A percentile compares a stretch with the other conserved stretches of the same genome.
phyloP scores from a whole-genome alignment of 805 yeast species.

The Kluyveromyces siamensis region DNA sequence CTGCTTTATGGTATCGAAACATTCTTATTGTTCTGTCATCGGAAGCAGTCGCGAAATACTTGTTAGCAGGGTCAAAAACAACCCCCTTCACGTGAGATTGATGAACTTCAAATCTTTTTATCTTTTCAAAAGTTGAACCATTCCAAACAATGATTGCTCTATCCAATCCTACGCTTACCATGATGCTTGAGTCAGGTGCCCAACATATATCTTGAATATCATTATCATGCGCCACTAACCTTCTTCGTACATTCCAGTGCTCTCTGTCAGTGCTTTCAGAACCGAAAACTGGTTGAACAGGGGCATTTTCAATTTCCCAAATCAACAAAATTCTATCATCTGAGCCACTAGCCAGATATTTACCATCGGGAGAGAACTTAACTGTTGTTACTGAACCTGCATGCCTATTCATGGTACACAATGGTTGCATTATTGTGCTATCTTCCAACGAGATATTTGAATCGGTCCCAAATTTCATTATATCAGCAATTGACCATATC shows the following conservation, averaged over 20 bases:
- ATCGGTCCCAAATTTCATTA: slow-evolving; percentile 33
- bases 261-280: slow-evolving; percentile 61
- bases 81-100: slow-evolving; percentile 95
- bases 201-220: slow-evolving; percentile 97
- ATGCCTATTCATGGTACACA: slow-evolving; percentile 89
- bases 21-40: slow-evolving; percentile 90
- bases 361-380: slow-evolving; percentile 84
- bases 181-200: slow-evolving; percentile 88
- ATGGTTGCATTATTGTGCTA: slow-evolving; percentile 36
- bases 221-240: slow-evolving; percentile 93
- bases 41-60: slow-evolving; percentile 92
- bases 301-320: slow-evolving; percentile 82
- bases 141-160: slow-evolving; percentile 90
- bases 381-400: slow-evolving; percentile 96
- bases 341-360: slow-evolving; percentile 88
- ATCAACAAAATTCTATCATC: slow-evolving; percentile 87
- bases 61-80: slow-evolving; percentile 96
- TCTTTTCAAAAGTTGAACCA: slow-evolving; percentile 78
- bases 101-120: slow-evolving; percentile 84
- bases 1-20: slow-evolving; percentile 71
- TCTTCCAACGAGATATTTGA: slow-evolving; percentile 8
- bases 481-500: slow-evolving; percentile 69
- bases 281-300: slow-evolving; percentile 51
- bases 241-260: slow-evolving; percentile 88
- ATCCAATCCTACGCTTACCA: slow-evolving; percentile 92